Conservation (phyloP, 2,329 filamentous ascomycete genomes). For the Colletotrichum sansevieriae region DNA sequence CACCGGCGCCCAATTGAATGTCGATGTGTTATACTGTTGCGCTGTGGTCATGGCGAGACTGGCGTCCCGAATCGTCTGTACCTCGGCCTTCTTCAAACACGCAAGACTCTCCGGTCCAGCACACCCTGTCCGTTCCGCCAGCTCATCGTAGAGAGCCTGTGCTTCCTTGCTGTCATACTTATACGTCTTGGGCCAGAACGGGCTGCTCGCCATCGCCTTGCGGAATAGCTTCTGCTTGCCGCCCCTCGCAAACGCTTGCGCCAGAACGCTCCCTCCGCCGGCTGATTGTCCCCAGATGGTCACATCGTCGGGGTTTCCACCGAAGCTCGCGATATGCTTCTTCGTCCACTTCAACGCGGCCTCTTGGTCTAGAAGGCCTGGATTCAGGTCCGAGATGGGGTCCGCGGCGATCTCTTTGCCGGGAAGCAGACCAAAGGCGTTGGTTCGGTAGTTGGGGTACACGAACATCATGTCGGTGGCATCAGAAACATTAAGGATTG, state of each 20-base stretch:
- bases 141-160: constrained; percentile 62
- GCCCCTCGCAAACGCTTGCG: constrained; percentile 37
- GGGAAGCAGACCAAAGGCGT: constrained; percentile 68
- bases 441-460: constrained; percentile 67
- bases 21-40: constrained; percentile 66
- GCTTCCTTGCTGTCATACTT: constrained; percentile 62
- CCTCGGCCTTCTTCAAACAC: constrained; percentile 67
- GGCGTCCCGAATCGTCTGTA: constrained; percentile 66
- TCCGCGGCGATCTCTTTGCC: constrained; percentile 61
- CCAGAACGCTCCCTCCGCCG: constrained; percentile 44
- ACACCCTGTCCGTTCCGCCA: constrained; percentile 63
- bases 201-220: constrained; percentile 56
- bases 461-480: constrained; percentile 62
- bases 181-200: constrained; percentile 73
- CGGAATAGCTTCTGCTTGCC: constrained; percentile 43
- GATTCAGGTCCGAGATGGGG: constrained; percentile 61
- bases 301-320: constrained; percentile 46
- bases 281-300: constrained; percentile 49
- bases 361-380: constrained; percentile 57
- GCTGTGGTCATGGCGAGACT: constrained; percentile 61
- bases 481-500: constrained; percentile 66
- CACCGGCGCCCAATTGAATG: constrained; percentile 72
- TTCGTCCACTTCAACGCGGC: constrained; percentile 47
- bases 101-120: constrained; percentile 58
- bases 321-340: constrained; percentile 46